Evolutionary conservation across 2,329 filamentous ascomycete genomes (phyloP), one percentile per base, ranked within the genome.

Genomic region (Talaromyces rugulosus): DNA sequence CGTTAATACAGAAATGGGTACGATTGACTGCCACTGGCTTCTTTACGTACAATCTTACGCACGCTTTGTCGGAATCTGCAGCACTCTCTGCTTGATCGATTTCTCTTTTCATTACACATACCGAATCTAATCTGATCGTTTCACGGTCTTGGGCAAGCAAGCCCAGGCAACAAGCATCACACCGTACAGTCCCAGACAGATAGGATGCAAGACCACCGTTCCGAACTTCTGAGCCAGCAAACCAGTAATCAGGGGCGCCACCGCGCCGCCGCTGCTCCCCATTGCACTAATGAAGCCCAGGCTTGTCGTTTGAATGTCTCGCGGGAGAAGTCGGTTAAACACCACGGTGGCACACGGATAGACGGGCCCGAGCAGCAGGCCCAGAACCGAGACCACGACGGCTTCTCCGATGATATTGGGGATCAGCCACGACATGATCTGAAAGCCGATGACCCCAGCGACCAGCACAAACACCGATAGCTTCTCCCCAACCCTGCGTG

Each of bases 351-450:
- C 85, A 70, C 89, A 92, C 0, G 91, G 90, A 70, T 92, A 96
- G 4, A 96, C 82, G 0, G 91, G 91, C 0, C 92, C 91, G 0
- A 96, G 79, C 33, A 95, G 75, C 7, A 95, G 75, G 12, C 92
- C 92, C 18, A 95, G 82, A 28, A 95, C 68, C 5, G 85, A 79
- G 3, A 90, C 83, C 2, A 86, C 83, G 1, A 90, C 87, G 18
- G 87, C 86, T 66, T 89, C 83, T 14, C 87, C 87, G 34, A 90
- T 78, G n/a, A 93, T 78, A 70, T 91, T 91, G 1, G 90, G 90
- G 30, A 93, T 83, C 34, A 86, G 78, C 91, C 91, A 95, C 9
- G 91, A 87, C 30, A 95, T 79, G n/a, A 92, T 74, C 75, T 95
- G 85, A 65, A 94, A 90, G 0, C 83, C 77, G 3, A 86, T 79